Evolutionary conservation across 73 alveolate genomes (phyloP), one percentile per base, ranked within the genome.

Genomic region (Strombidium stylifer): DNA sequence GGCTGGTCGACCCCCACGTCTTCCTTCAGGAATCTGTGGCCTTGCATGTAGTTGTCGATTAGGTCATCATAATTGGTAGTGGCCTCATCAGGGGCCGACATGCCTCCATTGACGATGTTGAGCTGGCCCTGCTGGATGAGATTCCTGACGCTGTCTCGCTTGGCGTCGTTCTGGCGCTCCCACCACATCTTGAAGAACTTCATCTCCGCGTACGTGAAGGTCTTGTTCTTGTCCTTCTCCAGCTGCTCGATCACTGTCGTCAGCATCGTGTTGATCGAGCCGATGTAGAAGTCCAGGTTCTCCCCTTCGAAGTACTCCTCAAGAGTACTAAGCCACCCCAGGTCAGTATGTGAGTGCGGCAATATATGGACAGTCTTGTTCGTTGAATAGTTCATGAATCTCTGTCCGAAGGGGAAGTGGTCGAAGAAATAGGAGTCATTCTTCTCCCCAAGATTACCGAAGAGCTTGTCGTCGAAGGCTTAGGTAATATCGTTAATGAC

Each of bases 21-120:
- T 49, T 55, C 78, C 65, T 54, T 73, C 42, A 93, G 59, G 10
- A 66, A 66, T 16, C 36, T 40, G 45, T 62, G 77, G 1, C 96
- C 96, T 24, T 62, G 72, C 47, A 81, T 57, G 72, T 84, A 74
- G 70, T 80, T 56, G 48, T 87, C 86, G 25, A 87, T 67, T 0
- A 84, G 57, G 56, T 87, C 94, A 27, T 82, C 88, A 77, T 76
- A 82, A 62, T 66, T 60, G 28, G 86, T 27, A 2, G 46, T 52
- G 56, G 97, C 97, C 64, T 90, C 97, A 69, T 90, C 97, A 67
- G 71, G 77, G 96, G 87, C 82, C 11, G 84, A 66, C 94, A 90
- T 86, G 15, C 97, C 97, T 11, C 97, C 97, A 28, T 72, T 75
- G 59, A 89, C 84, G 45, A 90, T 64, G 52, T 90, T 96, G 35